phyloP scores from a whole-genome alignment of 495 filamentous ascomycete species.

The Neurospora sublineolata region DNA sequence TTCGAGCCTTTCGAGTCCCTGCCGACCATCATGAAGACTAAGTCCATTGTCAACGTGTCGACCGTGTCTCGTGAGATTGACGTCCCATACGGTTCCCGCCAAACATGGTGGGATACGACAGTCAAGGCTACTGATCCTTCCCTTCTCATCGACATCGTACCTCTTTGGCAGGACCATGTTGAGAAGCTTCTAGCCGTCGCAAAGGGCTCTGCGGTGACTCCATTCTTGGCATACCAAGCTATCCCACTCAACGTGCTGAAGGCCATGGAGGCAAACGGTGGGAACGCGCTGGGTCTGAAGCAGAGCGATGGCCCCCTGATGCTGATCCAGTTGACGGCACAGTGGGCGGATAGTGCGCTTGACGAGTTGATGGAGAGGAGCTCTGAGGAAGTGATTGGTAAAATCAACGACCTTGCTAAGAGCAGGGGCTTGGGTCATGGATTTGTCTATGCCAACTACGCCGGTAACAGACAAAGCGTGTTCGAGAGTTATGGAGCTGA shows the following conservation, averaged over 20 bases:
- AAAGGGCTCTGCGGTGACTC: slow-evolving; percentile 2
- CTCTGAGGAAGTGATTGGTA: slow-evolving; percentile 18
- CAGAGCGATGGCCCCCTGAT: slow-evolving; percentile 14
- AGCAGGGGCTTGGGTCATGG: slow-evolving; percentile 30
- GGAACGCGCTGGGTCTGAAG: slow-evolving; percentile 20
- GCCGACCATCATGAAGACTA: not conserved
- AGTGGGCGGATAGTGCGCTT: slow-evolving; percentile 6
- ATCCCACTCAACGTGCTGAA: slow-evolving; percentile 14
- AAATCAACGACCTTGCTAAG: slow-evolving; percentile 28
- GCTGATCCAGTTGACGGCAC: slow-evolving; percentile 10
- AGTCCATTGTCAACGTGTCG: slow-evolving; percentile 7
- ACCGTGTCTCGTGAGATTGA: slow-evolving; percentile 5
- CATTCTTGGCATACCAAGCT: slow-evolving; percentile 12
- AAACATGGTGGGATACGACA: slow-evolving; percentile 12
- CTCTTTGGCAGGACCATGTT: slow-evolving; percentile 9
- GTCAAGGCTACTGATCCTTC: slow-evolving; percentile 6
- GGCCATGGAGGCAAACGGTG: slow-evolving; percentile 20
- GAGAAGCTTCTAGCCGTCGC: slow-evolving; percentile 1
- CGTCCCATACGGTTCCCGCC: slow-evolving; percentile 2
- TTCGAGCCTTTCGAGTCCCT: slow-evolving; percentile 7
- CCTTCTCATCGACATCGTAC: slow-evolving; percentile 10
- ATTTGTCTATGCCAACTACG: slow-evolving; percentile 49
- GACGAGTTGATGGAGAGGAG: slow-evolving; percentile 19
- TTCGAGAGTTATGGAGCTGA: slow-evolving; percentile 30
- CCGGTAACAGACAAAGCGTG: slow-evolving; percentile 30